Evolutionary conservation across 2,329 filamentous ascomycete genomes (phyloP).

Genomic region (Fusarium fracticaudum): DNA sequence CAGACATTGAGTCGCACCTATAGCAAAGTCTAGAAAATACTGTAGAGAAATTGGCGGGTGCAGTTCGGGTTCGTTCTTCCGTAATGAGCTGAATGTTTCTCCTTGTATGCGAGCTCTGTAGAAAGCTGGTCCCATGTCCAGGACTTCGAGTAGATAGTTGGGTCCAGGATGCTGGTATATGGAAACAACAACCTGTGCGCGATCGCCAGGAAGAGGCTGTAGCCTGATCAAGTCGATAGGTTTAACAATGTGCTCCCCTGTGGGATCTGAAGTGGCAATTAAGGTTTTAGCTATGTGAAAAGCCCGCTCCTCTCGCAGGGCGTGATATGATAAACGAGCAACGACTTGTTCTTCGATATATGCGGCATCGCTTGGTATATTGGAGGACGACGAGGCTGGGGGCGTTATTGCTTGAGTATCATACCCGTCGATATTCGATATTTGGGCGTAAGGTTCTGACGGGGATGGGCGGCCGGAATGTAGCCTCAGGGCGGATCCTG

Average conservation of each 20-base stretch:
- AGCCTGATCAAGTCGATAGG: constrained; percentile 83
- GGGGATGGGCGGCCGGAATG: constrained; percentile 56
- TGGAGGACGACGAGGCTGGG: constrained; percentile 46
- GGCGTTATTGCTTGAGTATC: constrained; percentile 51
- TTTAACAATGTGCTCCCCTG: constrained; percentile 79
- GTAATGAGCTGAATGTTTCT: constrained; percentile 59
- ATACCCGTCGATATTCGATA: constrained; percentile 48
- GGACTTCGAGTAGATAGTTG: constrained; percentile 75
- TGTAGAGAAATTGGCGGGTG: constrained; percentile 74
- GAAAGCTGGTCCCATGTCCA: constrained; percentile 82
- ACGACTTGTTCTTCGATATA: constrained; percentile 74
- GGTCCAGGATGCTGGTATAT: constrained; percentile 82
- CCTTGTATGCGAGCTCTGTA: constrained; percentile 66
- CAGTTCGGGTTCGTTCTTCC: constrained; percentile 57
- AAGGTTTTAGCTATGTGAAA: constrained; percentile 84
- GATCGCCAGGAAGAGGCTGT: constrained; percentile 73
- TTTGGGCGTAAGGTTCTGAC: constrained; percentile 51
- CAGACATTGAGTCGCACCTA: constrained; percentile 85
- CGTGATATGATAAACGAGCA: constrained; percentile 84
- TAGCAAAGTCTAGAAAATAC: constrained; percentile 88
- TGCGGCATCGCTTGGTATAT: constrained; percentile 56
- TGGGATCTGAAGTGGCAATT: constrained; percentile 74
- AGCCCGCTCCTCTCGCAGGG: constrained; percentile 84
- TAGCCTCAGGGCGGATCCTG: constrained; percentile 54
- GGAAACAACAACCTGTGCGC: constrained; percentile 76